Percentiles rank a stretch among this genome's conserved stretches.
phyloP scores from a whole-genome alignment of 1,284 basidiomycete species.

The Pterula multifida region DNA sequence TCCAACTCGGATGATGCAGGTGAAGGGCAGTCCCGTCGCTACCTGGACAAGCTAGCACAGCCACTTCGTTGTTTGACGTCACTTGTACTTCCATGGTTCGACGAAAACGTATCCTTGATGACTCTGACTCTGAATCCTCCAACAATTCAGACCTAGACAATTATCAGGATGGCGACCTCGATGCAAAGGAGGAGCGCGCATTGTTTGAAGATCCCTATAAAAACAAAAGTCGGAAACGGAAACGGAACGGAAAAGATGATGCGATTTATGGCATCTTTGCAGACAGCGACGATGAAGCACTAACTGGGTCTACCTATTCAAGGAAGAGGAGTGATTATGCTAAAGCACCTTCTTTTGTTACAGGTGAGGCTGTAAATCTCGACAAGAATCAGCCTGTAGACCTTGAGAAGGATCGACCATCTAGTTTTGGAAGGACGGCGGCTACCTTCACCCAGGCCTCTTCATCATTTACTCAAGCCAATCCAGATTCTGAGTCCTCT shows the following conservation, averaged over 20 bases:
- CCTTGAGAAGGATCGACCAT: slow-evolving; percentile 23
- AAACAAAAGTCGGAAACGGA: slow-evolving; percentile 47
- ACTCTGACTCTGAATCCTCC: slow-evolving; percentile 29
- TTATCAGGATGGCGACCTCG: slow-evolving; percentile 44
- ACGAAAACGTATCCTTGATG: slow-evolving; percentile 68
- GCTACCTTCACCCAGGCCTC: slow-evolving; percentile 29
- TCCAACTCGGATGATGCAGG: too few species aligned
- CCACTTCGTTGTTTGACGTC: too few species aligned
- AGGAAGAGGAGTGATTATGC: slow-evolving; percentile 41
- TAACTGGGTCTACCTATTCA: slow-evolving; percentile 15
- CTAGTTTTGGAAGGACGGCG: slow-evolving; percentile 19
- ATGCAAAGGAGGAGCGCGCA: slow-evolving; percentile 63
- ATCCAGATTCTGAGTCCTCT: slow-evolving; percentile 39
- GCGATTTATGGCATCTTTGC: slow-evolving; percentile 80
- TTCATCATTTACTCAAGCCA: slow-evolving; percentile 13
- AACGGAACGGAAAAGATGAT: slow-evolving; percentile 55
- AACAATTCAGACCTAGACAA: not conserved
- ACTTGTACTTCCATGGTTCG: too few species aligned
- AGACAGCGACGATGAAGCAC: slow-evolving; percentile 57
- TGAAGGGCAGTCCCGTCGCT: too few species aligned
- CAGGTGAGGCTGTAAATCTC: slow-evolving; percentile 38
- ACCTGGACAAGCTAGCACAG: too few species aligned
- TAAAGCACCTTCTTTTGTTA: slow-evolving; percentile 72
- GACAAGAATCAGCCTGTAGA: slow-evolving; percentile 31
- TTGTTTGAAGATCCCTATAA: slow-evolving; percentile 78